phyloP scores from a whole-genome alignment of 495 filamentous ascomycete genomes.

The Neurospora sp. region DNA sequence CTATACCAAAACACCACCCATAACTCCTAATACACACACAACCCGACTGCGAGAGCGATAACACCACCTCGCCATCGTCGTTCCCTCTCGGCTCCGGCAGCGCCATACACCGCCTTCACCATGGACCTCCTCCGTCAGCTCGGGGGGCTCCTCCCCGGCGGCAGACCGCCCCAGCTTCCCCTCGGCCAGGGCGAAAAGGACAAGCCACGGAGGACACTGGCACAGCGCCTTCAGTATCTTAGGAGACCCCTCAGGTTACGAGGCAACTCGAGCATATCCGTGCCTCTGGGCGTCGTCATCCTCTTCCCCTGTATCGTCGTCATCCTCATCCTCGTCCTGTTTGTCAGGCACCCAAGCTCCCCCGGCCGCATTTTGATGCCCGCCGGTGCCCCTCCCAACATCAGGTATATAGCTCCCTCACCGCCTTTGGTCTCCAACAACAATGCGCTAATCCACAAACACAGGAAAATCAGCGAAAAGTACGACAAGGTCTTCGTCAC shows the following conservation, averaged over 20 bases:
- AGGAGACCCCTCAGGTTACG: conserved; percentile 80
- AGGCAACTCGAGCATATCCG: conserved; percentile 87
- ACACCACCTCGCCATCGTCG: conserved; percentile 5
- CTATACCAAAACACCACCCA: neutral
- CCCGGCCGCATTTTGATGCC: conserved; percentile 79
- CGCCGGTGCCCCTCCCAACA: conserved; percentile 78
- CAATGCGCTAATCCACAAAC: neutral
- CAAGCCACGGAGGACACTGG: conserved; percentile 24
- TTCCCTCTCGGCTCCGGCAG: conserved; percentile 10
- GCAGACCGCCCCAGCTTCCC: conserved; percentile 29
- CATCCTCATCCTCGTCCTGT: conserved; percentile 79
- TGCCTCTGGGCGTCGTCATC: conserved; percentile 86
- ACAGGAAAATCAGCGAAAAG: conserved; percentile 92
- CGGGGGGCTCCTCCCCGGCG: conserved; percentile 36
- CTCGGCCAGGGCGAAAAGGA: conserved; percentile 34
- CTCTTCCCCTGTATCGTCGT: conserved; percentile 89
- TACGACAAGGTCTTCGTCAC: conserved; percentile 93
- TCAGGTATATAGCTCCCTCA: conserved; percentile 48
- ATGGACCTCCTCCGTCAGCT: conserved; percentile 49
- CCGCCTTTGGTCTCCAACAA: neutral
- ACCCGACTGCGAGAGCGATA: neutral
- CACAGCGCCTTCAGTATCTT: conserved; percentile 66
- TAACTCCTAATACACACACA: neutral
- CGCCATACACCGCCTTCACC: conserved; percentile 12
- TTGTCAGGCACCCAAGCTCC: conserved; percentile 80